phyloP scores from a whole-genome alignment of 257 asterid genomes.

The Thymus quinquecostatus region DNA sequence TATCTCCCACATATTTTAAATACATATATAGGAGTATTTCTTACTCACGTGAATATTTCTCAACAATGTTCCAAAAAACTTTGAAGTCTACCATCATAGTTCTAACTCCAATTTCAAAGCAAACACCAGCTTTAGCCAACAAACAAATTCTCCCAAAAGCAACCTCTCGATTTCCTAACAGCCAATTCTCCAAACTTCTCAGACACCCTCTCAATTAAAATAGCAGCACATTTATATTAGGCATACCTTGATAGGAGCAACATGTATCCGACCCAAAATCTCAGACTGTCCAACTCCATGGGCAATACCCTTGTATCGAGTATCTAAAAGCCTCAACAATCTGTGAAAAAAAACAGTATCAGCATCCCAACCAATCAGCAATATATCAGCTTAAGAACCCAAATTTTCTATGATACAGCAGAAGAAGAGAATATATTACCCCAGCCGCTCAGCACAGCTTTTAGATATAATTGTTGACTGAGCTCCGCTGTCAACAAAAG shows the following conservation, averaged over 20 bases:
- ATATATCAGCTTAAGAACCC: conserved; percentile 25
- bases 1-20: background rate
- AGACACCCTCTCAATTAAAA: background rate
- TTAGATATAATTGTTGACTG: conserved; percentile 97
- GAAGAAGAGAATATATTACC: conserved; percentile 53
- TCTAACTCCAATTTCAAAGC: background rate
- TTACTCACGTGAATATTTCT: background rate
- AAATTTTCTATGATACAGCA: conserved; percentile 2
- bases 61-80: background rate
- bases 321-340: conserved; percentile 81
- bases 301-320: conserved; percentile 92
- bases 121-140: background rate
- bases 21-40: background rate
- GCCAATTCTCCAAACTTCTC: background rate
- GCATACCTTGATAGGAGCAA: conserved; percentile 94
- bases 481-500: conserved; percentile 99
- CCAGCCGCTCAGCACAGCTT: conserved; percentile 95
- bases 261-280: conserved; percentile 94
- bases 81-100: background rate
- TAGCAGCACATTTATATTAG: conserved; percentile 2
- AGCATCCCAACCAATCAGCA: conserved; percentile 13
- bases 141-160: background rate
- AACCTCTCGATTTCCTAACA: background rate
- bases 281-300: conserved; percentile 98
- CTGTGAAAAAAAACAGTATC: conserved; percentile 43